These are phyloP conservation scores for Diplodia scrobiculata DNA, from an alignment of 2,329 filamentous ascomycete species.

Conservation along the genomic window DNA sequence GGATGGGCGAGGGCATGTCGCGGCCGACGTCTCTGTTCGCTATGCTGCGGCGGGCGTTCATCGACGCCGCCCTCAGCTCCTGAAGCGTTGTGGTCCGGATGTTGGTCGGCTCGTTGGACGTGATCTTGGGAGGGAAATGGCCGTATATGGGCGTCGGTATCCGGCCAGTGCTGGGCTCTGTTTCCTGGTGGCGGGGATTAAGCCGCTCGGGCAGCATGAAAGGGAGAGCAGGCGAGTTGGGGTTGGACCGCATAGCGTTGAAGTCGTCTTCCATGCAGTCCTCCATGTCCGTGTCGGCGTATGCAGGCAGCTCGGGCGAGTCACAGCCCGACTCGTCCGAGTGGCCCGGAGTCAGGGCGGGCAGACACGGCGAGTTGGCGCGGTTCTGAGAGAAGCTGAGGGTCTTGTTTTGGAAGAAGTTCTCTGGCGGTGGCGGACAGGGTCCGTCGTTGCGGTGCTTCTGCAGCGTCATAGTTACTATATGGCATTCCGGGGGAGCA, in stretches of 20 bases:
- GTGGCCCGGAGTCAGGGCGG: constrained; percentile 39
- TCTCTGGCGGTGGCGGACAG: constrained; percentile 33
- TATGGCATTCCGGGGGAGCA: background rate
- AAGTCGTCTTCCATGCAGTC: constrained; percentile 38
- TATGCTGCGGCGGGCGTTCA: constrained; percentile 5
- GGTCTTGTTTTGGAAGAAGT: constrained; percentile 32
- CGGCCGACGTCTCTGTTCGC: constrained; percentile 32
- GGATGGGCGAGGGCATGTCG: constrained; percentile 48
- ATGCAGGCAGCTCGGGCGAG: constrained; percentile 39
- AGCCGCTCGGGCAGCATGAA: constrained; percentile 43
- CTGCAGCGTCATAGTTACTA: constrained; percentile 11
- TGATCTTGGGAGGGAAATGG: constrained; percentile 37
- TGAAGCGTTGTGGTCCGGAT: constrained; percentile 16
- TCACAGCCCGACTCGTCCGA: constrained; percentile 35
- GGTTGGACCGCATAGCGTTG: constrained; percentile 40
- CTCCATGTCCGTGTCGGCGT: constrained; percentile 44
- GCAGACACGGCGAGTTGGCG: constrained; percentile 36
- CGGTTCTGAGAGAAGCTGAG: constrained; percentile 36
- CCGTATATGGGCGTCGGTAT: constrained; percentile 48
- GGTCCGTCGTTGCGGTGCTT: constrained; percentile 10
- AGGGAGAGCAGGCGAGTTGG: constrained; percentile 40
- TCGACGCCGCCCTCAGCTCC: constrained; percentile 23
- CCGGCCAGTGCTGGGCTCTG: constrained; percentile 36
- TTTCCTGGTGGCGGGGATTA: constrained; percentile 36
- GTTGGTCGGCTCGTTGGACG: background rate